phyloP scores from a whole-genome alignment of 306 rosid genomes.

The Ochetophila trinervis region DNA sequence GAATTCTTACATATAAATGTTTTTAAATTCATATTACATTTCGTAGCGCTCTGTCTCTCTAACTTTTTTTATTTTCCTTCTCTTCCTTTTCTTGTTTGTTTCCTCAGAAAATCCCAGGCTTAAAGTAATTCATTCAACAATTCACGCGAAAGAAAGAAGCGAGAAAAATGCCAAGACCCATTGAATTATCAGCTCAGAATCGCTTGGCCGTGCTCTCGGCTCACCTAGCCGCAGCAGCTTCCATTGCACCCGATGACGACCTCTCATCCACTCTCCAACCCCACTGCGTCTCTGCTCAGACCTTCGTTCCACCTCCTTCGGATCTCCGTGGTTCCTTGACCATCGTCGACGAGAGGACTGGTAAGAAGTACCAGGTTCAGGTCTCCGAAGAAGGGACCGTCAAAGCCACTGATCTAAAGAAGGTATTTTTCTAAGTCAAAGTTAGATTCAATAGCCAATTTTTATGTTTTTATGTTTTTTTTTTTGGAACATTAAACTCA shows the following conservation, averaged over 20 bases:
- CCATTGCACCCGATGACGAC: constrained; percentile 31
- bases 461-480: too few species aligned
- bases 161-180: constrained; percentile 36
- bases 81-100: too few species aligned
- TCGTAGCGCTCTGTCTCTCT: too few species aligned
- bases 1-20: too few species aligned
- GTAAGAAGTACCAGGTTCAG: constrained; percentile 51
- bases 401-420: constrained; percentile 70
- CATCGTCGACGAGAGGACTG: constrained; percentile 71
- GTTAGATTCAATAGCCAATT: neutral
- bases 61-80: too few species aligned
- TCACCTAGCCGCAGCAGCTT: constrained; percentile 42
- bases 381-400: constrained; percentile 69
- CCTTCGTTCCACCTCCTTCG: constrained; percentile 31
- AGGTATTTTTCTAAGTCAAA: constrained; percentile 37
- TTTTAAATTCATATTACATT: too few species aligned
- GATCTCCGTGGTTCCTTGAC: constrained; percentile 55
- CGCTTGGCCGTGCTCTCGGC: constrained; percentile 76
- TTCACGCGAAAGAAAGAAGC: neutral
- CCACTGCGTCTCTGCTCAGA: constrained; percentile 43
- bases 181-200: constrained; percentile 44
- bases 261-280: constrained; percentile 32
- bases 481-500: too few species aligned
- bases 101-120: too few species aligned
- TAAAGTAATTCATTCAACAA: neutral